Percentiles rank a stretch among this genome's conserved stretches.
Evolutionary conservation across 495 filamentous ascomycete genomes (phyloP).

Genomic region (Penicillium canescens): DNA sequence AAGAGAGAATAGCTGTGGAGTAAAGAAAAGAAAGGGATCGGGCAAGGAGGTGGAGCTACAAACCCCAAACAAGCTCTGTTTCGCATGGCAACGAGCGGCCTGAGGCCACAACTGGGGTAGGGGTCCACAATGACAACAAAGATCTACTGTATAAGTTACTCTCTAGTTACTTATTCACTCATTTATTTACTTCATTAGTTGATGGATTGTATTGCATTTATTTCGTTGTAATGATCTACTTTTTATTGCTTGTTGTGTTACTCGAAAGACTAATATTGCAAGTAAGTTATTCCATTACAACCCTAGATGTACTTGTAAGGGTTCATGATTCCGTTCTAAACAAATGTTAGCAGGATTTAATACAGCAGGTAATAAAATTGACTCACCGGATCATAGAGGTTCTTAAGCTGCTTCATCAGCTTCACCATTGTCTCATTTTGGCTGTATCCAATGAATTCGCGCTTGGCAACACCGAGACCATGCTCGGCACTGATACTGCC

Average conservation of each 20-base stretch:
- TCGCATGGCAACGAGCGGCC: constrained; percentile 42
- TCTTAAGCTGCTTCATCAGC: constrained; percentile 93
- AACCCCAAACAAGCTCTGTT: constrained; percentile 37
- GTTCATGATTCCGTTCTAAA: constrained; percentile 90
- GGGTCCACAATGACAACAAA: background rate
- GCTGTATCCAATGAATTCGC: constrained; percentile 90
- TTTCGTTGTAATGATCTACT: background rate
- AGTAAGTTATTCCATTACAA: background rate
- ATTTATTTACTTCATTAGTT: background rate
- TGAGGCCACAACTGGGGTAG: constrained; percentile 24
- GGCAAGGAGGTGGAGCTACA: constrained; percentile 29
- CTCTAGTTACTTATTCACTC: background rate
- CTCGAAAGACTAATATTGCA: too few species aligned
- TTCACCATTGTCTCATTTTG: constrained; percentile 79
- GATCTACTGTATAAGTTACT: background rate
- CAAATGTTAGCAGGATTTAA: constrained; percentile 21
- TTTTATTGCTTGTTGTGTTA: too few species aligned
- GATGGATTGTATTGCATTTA: background rate
- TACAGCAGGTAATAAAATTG: background rate
- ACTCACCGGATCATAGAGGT: constrained; percentile 87
- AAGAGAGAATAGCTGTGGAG: constrained; percentile 11
- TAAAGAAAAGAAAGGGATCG: constrained; percentile 10
- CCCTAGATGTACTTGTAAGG: constrained; percentile 81
- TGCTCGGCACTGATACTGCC: constrained; percentile 97
- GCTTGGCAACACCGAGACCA: constrained; percentile 91